Conservation (phyloP, 139 green algal genomes). For the Closterium sp. region DNA sequence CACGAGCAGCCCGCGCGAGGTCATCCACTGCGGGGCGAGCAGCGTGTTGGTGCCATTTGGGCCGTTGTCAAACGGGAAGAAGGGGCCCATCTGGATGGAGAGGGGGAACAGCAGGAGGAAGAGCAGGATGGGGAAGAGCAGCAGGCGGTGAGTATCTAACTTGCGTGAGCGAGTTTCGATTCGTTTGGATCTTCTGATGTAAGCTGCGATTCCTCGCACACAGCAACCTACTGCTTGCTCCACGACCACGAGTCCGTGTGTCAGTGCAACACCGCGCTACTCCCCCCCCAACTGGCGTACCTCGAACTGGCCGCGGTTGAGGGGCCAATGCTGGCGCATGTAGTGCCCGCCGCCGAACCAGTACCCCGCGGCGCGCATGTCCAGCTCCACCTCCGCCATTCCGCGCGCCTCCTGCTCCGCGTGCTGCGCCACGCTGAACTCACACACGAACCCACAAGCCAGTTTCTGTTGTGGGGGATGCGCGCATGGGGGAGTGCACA, state of each 20-base stretch:
- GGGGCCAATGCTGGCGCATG: conserved; percentile 68
- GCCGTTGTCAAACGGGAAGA: conserved; percentile 70
- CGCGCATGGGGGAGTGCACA: neutral
- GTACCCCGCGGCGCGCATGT: conserved; percentile 54
- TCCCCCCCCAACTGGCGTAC: no score
- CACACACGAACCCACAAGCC: conserved; percentile 34
- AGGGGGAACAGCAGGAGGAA: no score
- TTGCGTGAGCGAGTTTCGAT: no score
- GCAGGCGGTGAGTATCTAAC: no score
- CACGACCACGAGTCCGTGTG: no score
- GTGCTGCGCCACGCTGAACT: conserved; percentile 30
- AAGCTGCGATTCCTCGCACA: no score
- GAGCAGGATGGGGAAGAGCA: no score
- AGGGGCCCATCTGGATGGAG: conserved; percentile 57
- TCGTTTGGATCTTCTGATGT: no score
- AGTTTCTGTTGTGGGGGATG: conserved; percentile 22
- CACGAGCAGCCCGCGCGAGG: conserved; percentile 59
- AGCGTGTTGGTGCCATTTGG: conserved; percentile 69
- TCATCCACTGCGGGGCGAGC: conserved; percentile 62
- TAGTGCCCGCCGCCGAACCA: conserved; percentile 70
- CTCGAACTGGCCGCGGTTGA: conserved; percentile 63
- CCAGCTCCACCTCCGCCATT: conserved; percentile 60
- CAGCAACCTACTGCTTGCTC: no score
- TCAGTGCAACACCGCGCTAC: no score
- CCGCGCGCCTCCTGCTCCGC: conserved; percentile 1